Evolutionary conservation across 495 filamentous ascomycete species (phyloP).

Genomic region (Podospora appendiculata): DNA sequence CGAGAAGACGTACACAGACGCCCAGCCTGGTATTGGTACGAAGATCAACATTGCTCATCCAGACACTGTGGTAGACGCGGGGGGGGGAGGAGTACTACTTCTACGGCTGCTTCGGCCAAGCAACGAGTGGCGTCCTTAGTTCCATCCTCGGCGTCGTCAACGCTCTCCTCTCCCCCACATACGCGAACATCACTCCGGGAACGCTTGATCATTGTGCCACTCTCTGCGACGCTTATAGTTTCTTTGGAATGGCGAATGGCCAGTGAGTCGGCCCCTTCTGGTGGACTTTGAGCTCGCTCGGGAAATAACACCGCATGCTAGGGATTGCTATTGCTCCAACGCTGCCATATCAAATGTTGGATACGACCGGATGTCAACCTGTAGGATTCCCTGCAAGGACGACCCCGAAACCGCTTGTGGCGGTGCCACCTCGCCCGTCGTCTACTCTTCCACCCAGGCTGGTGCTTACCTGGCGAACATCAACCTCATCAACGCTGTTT

Average conservation of each 20-base stretch:
- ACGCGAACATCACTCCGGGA: neutral
- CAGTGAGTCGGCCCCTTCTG: neutral
- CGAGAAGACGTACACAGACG: neutral
- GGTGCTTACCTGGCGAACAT: neutral
- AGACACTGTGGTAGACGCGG: neutral
- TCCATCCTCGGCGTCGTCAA: neutral
- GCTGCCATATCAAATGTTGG: neutral
- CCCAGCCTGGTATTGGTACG: too few relatives aligned
- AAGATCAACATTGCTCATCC: neutral
- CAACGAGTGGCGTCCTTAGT: neutral
- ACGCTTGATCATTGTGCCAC: constrained; percentile 5
- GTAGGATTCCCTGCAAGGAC: neutral
- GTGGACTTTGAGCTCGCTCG: too few relatives aligned
- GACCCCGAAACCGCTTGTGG: neutral
- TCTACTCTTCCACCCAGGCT: constrained; percentile 2
- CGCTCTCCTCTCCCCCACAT: neutral
- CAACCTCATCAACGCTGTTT: neutral
- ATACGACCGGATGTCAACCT: constrained; percentile 1
- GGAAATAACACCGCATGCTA: neutral
- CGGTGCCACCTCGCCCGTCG: neutral
- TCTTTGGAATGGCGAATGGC: constrained; percentile 3
- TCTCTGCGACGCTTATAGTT: neutral
- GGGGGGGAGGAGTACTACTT: neutral
- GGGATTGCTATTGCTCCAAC: constrained; percentile 1
- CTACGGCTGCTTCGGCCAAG: constrained; percentile 1